These are phyloP conservation scores for Ophiorrhiza pumila DNA, from an alignment of 257 asterid species.

Conservation along the genomic window DNA sequence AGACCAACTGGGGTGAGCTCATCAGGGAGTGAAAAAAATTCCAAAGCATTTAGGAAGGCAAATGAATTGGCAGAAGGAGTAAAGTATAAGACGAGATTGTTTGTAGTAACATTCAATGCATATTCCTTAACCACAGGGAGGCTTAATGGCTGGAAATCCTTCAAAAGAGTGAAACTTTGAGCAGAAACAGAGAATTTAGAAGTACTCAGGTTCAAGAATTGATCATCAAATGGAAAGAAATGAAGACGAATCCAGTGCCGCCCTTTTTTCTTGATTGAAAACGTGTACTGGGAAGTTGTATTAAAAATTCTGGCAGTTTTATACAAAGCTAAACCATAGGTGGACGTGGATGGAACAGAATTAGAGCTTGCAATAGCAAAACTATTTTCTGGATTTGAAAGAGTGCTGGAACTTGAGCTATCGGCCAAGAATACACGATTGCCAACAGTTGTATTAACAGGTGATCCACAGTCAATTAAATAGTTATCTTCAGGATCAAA, in stretches of 20 bases:
- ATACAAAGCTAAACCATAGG: conserved; percentile 25
- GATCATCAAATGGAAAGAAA: conserved; percentile 32
- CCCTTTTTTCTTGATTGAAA: conserved; percentile 34
- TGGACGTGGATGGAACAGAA: conserved; percentile 24
- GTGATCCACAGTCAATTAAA: conserved; percentile 41
- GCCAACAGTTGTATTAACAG: conserved; percentile 22
- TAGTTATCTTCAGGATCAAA: conserved; percentile 39
- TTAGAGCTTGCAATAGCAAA: conserved; percentile 17
- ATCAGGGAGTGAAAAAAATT: conserved; percentile 36
- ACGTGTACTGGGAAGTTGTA: conserved; percentile 23
- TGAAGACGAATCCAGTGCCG: conserved; percentile 36
- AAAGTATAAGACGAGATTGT: conserved; percentile 25
- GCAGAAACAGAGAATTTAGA: conserved; percentile 36
- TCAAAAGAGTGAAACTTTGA: conserved; percentile 32
- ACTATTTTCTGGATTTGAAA: conserved; percentile 25
- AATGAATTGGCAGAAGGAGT: conserved; percentile 33
- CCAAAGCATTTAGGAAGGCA: conserved; percentile 37
- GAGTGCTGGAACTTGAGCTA: conserved; percentile 14
- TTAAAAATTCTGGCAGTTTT: conserved; percentile 35
- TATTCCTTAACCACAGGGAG: conserved; percentile 31
- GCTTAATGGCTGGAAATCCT: conserved; percentile 29
- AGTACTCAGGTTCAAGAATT: conserved; percentile 18
- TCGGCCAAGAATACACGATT: conserved; percentile 39
- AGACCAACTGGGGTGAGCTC: conserved; percentile 31
- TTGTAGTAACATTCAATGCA: conserved; percentile 23